Percentiles rank a stretch among this genome's conserved stretches.
Evolutionary conservation across 768 basidiomycete genomes (phyloP).

Genomic region (Pluteus cervinus): DNA sequence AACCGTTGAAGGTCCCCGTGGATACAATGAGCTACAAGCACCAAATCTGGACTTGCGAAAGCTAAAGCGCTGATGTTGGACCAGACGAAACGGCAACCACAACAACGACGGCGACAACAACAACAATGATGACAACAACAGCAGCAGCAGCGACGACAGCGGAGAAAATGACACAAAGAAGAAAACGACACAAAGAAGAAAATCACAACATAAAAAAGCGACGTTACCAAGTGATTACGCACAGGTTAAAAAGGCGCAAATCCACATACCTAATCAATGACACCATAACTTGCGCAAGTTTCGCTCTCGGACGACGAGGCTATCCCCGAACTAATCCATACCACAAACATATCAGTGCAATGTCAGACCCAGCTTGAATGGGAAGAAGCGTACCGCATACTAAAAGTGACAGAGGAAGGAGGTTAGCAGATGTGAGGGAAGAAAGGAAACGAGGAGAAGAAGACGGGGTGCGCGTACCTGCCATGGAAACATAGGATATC

Average conservation of each 20-base stretch:
- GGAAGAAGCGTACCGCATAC: slow-evolving; percentile 53
- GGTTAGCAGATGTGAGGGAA: not conserved
- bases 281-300: slow-evolving; percentile 65
- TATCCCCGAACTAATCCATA: slow-evolving; percentile 64
- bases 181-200: too few species aligned
- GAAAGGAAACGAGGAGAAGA: slow-evolving; percentile 1
- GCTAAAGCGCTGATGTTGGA: too few species aligned
- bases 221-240: slow-evolving; percentile 3
- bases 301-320: slow-evolving; percentile 63
- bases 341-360: slow-evolving; percentile 5
- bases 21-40: slow-evolving; percentile 62
- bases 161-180: too few species aligned
- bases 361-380: too few species aligned
- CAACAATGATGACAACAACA: too few species aligned
- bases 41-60: slow-evolving; percentile 64
- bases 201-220: too few species aligned
- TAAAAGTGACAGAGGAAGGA: slow-evolving; percentile 19
- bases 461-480: slow-evolving; percentile 56
- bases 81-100: too few species aligned
- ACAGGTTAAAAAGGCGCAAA: not conserved
- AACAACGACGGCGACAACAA: too few species aligned
- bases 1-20: slow-evolving; percentile 52
- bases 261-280: slow-evolving; percentile 60
- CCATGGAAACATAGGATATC: slow-evolving; percentile 63
- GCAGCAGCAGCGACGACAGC: too few species aligned